Evolutionary conservation across 345 rosid species (phyloP).

Genomic region (Limnanthes douglasii): DNA sequence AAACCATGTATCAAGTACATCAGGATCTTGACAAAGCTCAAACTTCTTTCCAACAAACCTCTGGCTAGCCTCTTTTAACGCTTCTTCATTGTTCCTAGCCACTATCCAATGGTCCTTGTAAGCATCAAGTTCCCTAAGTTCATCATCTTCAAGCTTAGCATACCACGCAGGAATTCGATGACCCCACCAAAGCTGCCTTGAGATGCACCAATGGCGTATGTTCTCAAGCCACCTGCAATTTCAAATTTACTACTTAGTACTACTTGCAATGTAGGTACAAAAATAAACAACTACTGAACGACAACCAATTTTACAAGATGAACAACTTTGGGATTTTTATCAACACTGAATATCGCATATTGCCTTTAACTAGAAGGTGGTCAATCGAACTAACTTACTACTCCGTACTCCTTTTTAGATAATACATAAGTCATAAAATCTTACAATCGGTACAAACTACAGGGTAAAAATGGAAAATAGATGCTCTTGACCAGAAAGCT

Average conservation of each 20-base stretch:
- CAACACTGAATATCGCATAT: no score
- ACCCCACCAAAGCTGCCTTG: conserved; percentile 99
- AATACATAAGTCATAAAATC: no score
- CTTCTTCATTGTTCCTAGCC: conserved; percentile 62
- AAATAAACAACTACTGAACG: no score
- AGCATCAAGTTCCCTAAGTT: conserved; percentile 53
- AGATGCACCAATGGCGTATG: conserved; percentile 92
- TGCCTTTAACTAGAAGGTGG: no score
- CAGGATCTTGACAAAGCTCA: conserved; percentile 71
- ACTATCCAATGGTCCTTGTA: conserved; percentile 86
- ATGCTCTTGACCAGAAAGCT: no score
- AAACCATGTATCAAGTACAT: conserved; percentile 96
- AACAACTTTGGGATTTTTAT: no score
- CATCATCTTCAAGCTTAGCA: conserved; percentile 63
- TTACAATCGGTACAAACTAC: no score
- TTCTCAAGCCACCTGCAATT: conserved; percentile 86
- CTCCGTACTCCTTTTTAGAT: no score
- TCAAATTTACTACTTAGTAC: conserved; percentile 11
- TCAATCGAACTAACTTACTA: no score
- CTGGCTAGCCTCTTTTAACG: conserved; percentile 34
- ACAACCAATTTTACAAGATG: no score
- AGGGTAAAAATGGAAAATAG: no score
- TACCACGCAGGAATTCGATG: conserved; percentile 95
- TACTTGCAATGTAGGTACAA: no score
- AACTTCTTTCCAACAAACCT: conserved; percentile 61